Base-by-base conservation (phyloP, 1,139 yeast species). In the Suhomyces coccinellae region DNA sequence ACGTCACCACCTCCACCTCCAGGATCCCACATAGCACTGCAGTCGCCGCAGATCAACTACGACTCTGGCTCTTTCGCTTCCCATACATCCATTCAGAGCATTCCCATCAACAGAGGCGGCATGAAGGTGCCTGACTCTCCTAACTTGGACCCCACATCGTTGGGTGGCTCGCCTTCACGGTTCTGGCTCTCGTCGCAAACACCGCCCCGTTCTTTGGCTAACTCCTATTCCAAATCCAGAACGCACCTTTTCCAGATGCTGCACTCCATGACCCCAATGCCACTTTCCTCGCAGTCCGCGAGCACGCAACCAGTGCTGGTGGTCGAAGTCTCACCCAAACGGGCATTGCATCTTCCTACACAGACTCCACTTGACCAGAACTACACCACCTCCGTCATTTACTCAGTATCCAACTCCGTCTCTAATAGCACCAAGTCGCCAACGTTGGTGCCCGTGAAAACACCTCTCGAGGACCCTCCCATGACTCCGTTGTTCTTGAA, bases 161-260 rank as follows among this genome's bases (percentile, higher is more conserved):
- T 79, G 15, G 77, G 78, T 3, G 81, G 80, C 1, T 77, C 82
- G 3, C 85, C 85, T 1, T 77, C 83, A 6, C 60, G 79, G 40
- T 77, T 79, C 51, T 75, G 80, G 74, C 61, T 80, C 35, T 67
- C 75, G 15, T 71, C 77, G 17, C 77, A 75, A 45, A 77, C 83
- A 0, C 83, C 83, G 1, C 83, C 84, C 7, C 51, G 65, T 31
- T 61, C 69, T 2, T 44, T 63, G 24, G 56, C 56, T n/a, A 55
- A 53, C 39, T 62, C 69, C 5, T 55, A 54, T 34, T 54, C 58
- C 33, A 45, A 54, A 29, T 53, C 60, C 3, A 44, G 60, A 27
- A 51, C 52, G 16, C 64, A 56, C 16, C 27, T 40, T 24, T 52
- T 47, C 44, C 60, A 56, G 44, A 46, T 54, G 47, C 58, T 44